These are phyloP conservation scores for Liriodendron chinense DNA, from an alignment of 164 flowering plant genomes.

Conservation along the genomic window DNA sequence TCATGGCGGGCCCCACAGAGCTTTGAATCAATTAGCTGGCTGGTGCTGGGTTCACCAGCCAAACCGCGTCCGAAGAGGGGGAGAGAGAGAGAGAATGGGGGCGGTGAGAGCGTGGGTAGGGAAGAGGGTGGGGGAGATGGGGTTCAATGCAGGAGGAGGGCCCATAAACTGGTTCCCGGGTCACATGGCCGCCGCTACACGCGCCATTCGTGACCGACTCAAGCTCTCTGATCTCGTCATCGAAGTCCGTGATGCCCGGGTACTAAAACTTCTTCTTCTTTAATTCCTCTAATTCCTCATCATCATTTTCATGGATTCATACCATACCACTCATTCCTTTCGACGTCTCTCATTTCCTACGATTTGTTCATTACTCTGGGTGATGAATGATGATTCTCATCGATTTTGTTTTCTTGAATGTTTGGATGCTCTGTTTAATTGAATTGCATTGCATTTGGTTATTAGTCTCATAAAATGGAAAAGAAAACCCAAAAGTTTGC, in stretches of 20 bases:
- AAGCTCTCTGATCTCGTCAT: conserved; percentile 88
- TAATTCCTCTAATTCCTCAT: background rate
- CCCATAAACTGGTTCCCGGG: conserved; percentile 92
- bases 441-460: no score
- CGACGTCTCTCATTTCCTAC: background rate
- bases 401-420: background rate
- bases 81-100: conserved; percentile 13
- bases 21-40: no score
- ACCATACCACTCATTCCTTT: background rate
- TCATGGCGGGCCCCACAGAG: no score
- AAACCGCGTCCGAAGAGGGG: background rate
- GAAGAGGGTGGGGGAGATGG: conserved; percentile 51
- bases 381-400: background rate
- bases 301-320: no score
- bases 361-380: background rate
- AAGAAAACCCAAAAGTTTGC: no score
- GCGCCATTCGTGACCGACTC: conserved; percentile 88
- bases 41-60: no score
- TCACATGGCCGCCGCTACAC: conserved; percentile 96
- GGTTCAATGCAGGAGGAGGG: conserved; percentile 61
- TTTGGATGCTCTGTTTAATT: background rate
- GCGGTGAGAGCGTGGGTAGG: background rate
- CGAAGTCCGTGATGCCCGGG: conserved; percentile 91
- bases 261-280: conserved; percentile 14
- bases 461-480: no score